Evolutionary conservation across 2,329 filamentous ascomycete species (phyloP).

Genomic region (Balansia obtecta): DNA sequence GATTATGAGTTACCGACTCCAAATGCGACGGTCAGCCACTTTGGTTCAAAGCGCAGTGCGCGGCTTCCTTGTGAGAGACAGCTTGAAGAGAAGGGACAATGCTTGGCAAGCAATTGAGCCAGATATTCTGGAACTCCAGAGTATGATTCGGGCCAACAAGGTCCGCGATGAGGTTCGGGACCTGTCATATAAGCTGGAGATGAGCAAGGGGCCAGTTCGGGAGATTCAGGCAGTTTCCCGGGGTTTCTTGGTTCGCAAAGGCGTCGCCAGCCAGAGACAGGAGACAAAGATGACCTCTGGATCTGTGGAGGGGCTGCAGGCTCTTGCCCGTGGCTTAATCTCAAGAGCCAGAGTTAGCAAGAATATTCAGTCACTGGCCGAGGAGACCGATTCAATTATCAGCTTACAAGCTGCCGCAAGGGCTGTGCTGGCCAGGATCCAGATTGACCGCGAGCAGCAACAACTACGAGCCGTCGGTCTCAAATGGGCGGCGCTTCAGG

Average conservation of each 20-base stretch:
- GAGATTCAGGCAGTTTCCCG: constrained; percentile 54
- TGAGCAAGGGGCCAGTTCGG: constrained; percentile 50
- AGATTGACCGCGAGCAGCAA: constrained; percentile 37
- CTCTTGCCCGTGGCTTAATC: constrained; percentile 54
- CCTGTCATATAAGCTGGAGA: constrained; percentile 44
- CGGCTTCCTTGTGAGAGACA: constrained; percentile 59
- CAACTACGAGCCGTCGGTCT: constrained; percentile 37
- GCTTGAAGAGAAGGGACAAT: constrained; percentile 48
- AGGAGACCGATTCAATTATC: constrained; percentile 36
- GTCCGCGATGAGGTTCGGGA: constrained; percentile 45
- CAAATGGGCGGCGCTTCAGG: constrained; percentile 34
- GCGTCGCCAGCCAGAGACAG: constrained; percentile 40
- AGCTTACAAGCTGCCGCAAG: constrained; percentile 54
- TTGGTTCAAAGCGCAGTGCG: constrained; percentile 68
- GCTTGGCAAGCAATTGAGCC: constrained; percentile 59
- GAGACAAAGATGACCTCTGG: constrained; percentile 40
- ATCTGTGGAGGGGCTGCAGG: constrained; percentile 48
- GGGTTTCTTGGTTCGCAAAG: constrained; percentile 52
- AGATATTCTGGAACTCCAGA: constrained; percentile 70
- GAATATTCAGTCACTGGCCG: constrained; percentile 39
- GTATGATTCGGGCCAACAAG: constrained; percentile 59
- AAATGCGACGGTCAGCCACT: constrained; percentile 71
- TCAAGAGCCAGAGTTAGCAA: constrained; percentile 43
- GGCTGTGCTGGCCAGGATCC: constrained; percentile 45
- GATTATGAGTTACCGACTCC: constrained; percentile 66